Evolutionary conservation across 2,329 filamentous ascomycete genomes (phyloP), one percentile per base, ranked within the genome.

Genomic region (Eurotiales sp.): DNA sequence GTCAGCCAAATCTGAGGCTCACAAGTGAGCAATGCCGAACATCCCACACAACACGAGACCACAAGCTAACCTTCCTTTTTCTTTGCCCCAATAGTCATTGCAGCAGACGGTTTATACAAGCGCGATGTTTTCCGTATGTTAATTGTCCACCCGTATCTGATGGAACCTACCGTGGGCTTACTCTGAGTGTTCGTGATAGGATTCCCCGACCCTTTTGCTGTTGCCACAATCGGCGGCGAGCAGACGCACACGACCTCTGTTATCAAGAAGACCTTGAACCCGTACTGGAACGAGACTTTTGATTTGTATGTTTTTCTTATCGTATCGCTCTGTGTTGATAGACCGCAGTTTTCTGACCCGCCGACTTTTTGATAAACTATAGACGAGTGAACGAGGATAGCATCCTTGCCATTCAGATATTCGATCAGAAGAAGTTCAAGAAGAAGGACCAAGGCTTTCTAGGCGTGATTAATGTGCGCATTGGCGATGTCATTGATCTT

Each of bases 391-490:
- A 86, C 55, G 93, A 99, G 69, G 92, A 96, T 65, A 95, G 91
- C 70, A 96, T 99, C 65, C 80, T 99, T 43, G 93, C 93, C 7
- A 91, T 99, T 42, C 93, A 99, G 69, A 96, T 99, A 50, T 99
- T 99, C 68, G 93, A 99, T 72, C 93, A 99, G 74, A 96, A 96
- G 78, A 99, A 99, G 76, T 99, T 99, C 77, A 99, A 99, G 80
- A 99, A 99, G 83, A 99, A 97, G 90, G 93, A 99, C 63, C 93
- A 99, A 70, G 93, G 93, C 8, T 99, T 99, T 67, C 79, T 99
- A 6, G 93, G 93, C 52, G 93, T 99, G 50, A 96, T 99, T 66
- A 99, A 99, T 69, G 87, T 99, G 62, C 86, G 91, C 53, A 87
- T 99, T 60, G 93, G 93, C 62, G 91, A 95, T 78, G 87, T 93